Conservation (phyloP, 1,139 yeast genomes). For the Suhomyces coccinellae region DNA sequence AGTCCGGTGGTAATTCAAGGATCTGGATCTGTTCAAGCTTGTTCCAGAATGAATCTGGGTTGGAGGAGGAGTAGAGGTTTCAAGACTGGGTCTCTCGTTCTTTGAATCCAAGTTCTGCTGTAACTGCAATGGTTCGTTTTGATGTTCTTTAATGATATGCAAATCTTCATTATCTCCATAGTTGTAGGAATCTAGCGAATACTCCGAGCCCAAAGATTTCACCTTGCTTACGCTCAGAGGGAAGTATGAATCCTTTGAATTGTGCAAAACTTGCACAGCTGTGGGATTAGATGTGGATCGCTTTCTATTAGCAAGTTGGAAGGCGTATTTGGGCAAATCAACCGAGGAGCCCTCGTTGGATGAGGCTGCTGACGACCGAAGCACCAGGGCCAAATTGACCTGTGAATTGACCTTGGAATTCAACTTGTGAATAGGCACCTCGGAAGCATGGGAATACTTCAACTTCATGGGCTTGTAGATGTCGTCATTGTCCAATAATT, state of each 20-base stretch:
- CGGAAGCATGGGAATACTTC: conserved; percentile 40
- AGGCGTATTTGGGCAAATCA: conserved; percentile 29
- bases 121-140: conserved; percentile 15
- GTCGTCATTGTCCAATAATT: conserved; percentile 37
- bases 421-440: conserved; percentile 42
- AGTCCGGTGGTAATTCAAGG: conserved; percentile 29
- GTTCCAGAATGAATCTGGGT: conserved; percentile 16
- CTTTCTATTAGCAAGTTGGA: conserved; percentile 14
- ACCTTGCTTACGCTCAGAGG: conserved; percentile 23
- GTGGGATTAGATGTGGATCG: conserved; percentile 27
- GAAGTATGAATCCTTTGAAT: conserved; percentile 34
- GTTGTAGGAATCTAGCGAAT: conserved; percentile 18
- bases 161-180: conserved; percentile 22
- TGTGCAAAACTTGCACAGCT: conserved; percentile 17
- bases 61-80: conserved; percentile 15
- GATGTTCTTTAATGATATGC: conserved; percentile 28
- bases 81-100: background rate
- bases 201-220: conserved; percentile 20
- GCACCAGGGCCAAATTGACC: conserved; percentile 27
- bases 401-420: conserved; percentile 47
- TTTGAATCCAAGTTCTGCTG: conserved; percentile 4
- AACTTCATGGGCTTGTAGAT: conserved; percentile 44
- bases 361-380: conserved; percentile 23
- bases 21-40: conserved; percentile 28
- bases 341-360: conserved; percentile 30